These are phyloP conservation scores for Candida tibetensis DNA, from an alignment of 805 yeast genomes.

Conservation along the genomic window DNA sequence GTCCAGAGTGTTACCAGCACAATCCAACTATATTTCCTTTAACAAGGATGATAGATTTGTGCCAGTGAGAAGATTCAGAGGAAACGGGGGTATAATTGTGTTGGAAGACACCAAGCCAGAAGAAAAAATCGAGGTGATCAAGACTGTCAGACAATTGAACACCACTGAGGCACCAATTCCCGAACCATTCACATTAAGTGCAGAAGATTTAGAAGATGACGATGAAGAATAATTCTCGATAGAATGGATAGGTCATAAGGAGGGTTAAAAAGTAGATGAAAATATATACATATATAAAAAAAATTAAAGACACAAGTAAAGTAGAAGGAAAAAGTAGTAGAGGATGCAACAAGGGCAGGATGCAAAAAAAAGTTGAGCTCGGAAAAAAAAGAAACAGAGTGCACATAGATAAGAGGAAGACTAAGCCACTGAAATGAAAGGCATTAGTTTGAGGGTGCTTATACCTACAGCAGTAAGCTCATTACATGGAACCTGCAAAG, in stretches of 20 bases:
- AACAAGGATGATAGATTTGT: slow-evolving; percentile 63
- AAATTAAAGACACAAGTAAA: background rate
- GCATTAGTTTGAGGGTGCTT: no score
- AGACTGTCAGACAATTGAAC: slow-evolving; percentile 78
- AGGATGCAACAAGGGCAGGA: background rate
- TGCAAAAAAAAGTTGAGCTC: background rate
- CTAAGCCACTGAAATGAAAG: no score
- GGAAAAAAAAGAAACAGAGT: no score
- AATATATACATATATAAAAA: background rate
- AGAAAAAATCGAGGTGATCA: slow-evolving; percentile 63
- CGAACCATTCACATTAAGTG: slow-evolving; percentile 64
- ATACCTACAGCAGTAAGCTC: no score
- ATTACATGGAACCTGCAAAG: no score
- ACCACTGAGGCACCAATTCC: slow-evolving; percentile 74
- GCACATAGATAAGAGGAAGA: no score
- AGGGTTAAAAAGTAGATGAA: no score
- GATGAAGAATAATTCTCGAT: slow-evolving; percentile 6
- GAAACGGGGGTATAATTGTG: slow-evolving; percentile 66
- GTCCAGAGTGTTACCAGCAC: slow-evolving; percentile 87
- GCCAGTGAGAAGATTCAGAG: slow-evolving; percentile 79
- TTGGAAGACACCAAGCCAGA: slow-evolving; percentile 61
- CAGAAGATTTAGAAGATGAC: slow-evolving; percentile 47
- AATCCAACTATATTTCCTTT: slow-evolving; percentile 79
- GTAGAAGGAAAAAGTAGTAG: background rate
- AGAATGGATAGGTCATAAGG: background rate